Conservation (phyloP, 352 stramenopile genomes). For the Nothophytophthora sp. region DNA sequence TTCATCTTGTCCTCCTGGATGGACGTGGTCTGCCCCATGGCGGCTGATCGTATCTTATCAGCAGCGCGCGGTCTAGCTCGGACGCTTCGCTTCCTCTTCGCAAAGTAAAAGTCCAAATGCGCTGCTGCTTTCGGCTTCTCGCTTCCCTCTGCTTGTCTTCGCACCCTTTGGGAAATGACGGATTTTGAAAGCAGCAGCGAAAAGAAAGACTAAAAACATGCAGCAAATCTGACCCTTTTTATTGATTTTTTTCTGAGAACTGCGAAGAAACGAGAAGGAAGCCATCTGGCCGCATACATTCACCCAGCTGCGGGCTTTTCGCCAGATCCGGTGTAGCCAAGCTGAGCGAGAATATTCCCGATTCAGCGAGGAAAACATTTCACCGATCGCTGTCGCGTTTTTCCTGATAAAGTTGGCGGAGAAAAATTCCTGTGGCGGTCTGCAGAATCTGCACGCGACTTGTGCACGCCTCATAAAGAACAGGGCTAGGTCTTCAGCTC, state of each 20-base stretch:
- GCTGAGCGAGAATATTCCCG: background rate
- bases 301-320: constrained; percentile 9
- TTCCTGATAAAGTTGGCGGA: no score
- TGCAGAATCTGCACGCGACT: no score
- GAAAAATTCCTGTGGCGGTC: constrained; percentile 18
- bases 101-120: constrained; percentile 30
- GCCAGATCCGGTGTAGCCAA: constrained; percentile 11
- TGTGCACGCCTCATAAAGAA: no score
- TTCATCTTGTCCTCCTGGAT: constrained; percentile 76
- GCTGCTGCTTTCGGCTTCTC: constrained; percentile 8
- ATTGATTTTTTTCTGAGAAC: no score
- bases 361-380: no score
- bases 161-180: no score
- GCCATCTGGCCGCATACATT: constrained; percentile 17
- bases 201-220: no score
- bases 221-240: no score
- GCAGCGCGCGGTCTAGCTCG: constrained; percentile 1
- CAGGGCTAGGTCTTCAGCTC: no score
- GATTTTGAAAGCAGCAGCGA: no score
- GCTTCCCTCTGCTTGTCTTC: constrained; percentile 1
- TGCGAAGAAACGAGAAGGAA: no score
- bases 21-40: constrained; percentile 73
- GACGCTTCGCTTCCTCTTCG: background rate
- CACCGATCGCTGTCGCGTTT: no score
- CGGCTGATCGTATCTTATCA: background rate